phyloP scores from a whole-genome alignment of 305 asterid species.

The Plantago lanceolata region DNA sequence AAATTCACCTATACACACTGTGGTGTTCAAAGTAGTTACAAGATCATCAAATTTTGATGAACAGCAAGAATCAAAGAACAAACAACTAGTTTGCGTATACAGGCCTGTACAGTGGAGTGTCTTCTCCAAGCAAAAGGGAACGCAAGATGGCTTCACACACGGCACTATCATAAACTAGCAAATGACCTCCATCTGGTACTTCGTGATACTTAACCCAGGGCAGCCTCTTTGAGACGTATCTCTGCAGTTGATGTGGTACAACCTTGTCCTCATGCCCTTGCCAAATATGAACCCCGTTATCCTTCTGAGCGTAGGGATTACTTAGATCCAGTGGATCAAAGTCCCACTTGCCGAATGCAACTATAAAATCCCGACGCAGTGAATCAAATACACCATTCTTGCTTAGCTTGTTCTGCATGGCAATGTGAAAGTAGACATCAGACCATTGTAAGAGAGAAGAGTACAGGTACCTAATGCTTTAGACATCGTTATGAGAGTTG shows the following conservation, averaged over 20 bases:
- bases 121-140: slow-evolving; percentile 78
- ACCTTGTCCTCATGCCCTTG: slow-evolving; percentile 85
- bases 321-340: slow-evolving; percentile 69
- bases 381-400: slow-evolving; percentile 55
- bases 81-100: slow-evolving; percentile 23
- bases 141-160: slow-evolving; percentile 88
- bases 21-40: slow-evolving; percentile 32
- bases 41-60: slow-evolving; percentile 31
- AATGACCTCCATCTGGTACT: slow-evolving; percentile 87
- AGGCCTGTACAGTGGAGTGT: slow-evolving; percentile 57
- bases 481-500: neutral
- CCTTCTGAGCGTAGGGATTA: slow-evolving; percentile 54
- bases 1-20: slow-evolving; percentile 21
- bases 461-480: neutral
- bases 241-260: slow-evolving; percentile 70
- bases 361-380: slow-evolving; percentile 59
- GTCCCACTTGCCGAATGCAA: slow-evolving; percentile 86
- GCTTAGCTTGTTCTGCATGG: slow-evolving; percentile 44
- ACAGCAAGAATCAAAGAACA: slow-evolving; percentile 29
- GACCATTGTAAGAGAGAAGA: neutral
- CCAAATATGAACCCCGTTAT: slow-evolving; percentile 70
- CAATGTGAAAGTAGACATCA: neutral
- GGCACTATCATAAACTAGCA: slow-evolving; percentile 69
- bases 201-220: slow-evolving; percentile 91
- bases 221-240: slow-evolving; percentile 55